Evolutionary conservation across 441 rosid genomes (phyloP).

Genomic region (Gossypium davidsonii): DNA sequence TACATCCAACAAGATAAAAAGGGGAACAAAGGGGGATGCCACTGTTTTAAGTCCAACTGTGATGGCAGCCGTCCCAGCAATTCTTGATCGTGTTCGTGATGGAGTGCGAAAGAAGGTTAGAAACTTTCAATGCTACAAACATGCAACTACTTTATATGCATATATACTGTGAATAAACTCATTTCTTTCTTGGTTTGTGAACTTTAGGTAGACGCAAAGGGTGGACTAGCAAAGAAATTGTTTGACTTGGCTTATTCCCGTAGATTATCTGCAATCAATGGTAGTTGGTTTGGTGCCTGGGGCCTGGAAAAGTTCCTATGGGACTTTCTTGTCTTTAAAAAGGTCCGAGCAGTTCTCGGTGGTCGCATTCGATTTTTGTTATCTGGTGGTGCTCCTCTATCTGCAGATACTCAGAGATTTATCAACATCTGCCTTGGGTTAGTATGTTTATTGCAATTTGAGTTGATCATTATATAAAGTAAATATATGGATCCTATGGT

Average conservation of each 20-base stretch:
- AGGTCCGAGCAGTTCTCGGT: conserved; percentile 82
- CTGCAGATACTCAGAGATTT: conserved; percentile 96
- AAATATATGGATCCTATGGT: neutral
- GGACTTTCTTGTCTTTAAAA: conserved; percentile 77
- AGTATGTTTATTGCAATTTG: conserved; percentile 28
- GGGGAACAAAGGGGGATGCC: conserved; percentile 89
- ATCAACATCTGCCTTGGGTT: conserved; percentile 97
- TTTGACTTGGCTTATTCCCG: conserved; percentile 90
- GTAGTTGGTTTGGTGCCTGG: conserved; percentile 97
- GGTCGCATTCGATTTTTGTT: conserved; percentile 86
- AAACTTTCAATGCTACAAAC: neutral
- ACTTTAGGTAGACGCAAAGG: conserved; percentile 76
- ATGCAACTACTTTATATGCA: neutral
- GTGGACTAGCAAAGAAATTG: conserved; percentile 71
- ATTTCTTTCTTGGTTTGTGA: conserved; percentile 13
- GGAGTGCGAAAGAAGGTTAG: conserved; percentile 90
- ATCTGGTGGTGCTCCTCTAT: conserved; percentile 99
- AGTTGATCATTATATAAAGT: conserved; percentile 3
- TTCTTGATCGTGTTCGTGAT: conserved; percentile 95
- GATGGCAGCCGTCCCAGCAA: conserved; percentile 98
- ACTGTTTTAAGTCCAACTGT: conserved; percentile 71
- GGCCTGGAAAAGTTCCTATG: conserved; percentile 80
- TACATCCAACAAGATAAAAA: conserved; percentile 84
- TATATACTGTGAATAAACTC: neutral
- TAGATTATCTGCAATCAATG: conserved; percentile 78